Evolutionary conservation across 2,329 filamentous ascomycete species (phyloP), one percentile per base, ranked within the genome.

Genomic region (Dothistroma pini): DNA sequence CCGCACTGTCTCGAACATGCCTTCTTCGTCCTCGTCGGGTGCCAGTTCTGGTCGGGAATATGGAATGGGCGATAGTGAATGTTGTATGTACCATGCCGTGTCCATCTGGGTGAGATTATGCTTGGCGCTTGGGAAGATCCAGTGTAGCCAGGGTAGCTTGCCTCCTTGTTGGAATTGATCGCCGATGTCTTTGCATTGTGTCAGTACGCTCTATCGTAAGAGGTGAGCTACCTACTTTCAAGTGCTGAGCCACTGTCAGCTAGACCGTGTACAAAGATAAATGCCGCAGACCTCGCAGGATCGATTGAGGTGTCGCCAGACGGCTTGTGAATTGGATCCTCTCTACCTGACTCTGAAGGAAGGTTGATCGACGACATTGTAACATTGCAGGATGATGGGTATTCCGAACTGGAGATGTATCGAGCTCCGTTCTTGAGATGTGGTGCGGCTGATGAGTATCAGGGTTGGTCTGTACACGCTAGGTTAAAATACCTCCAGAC

Each of bases 81-180:
- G 76, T 1, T 75, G 80, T 41, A 70, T 73, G 69, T 75, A 81
- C 80, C 77, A 82, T 25, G 77, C 80, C 59, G 74, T 77, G 38
- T 76, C 69, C 64, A 75, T 76, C 10, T 78, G 71, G 32, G 79
- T 75, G 54, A 70, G 75, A 65, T 81, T 78, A 41, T 78, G 71
- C 48, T 75, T 72, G 14, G 80, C 79, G 57, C 78, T 80, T 12
- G 81, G 79, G 25, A 82, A 73, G 38, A 81, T 69, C 79, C 79
- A 82, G 44, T 72, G 72, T 63, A 81, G 68, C 66, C 80, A 72
- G 0, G 78, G 75, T 6, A 82, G 73, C 68, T 80, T 82, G 54
- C 70, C 70, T 34, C 76, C 76, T 54, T 75, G 67, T 58, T 80
- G 78, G 62, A 81, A 80, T 64, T 81, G 79, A 31, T 76, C 73